Conservation (phyloP, 225 moss, liverwort and hornwort genomes). For the Antitrichia curtipendula region DNA sequence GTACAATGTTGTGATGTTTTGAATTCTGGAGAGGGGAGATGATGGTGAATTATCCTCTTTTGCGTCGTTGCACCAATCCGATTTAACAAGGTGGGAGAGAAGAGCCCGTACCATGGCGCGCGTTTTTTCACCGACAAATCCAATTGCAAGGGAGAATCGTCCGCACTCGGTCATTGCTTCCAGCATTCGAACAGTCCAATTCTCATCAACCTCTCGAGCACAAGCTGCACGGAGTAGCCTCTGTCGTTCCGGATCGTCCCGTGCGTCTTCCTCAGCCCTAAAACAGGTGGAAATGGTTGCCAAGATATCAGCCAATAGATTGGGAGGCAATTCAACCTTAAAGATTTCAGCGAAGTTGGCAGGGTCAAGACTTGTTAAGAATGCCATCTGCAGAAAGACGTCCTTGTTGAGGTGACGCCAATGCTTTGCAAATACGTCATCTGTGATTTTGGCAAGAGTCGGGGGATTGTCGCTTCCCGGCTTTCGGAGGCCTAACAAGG, state of each 20-base stretch:
- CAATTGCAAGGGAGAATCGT: constrained; percentile 43
- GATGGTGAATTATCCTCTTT: neutral
- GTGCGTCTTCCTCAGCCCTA: neutral
- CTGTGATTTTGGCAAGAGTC: neutral
- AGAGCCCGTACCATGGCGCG: constrained; percentile 4
- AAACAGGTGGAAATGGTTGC: constrained; percentile 22
- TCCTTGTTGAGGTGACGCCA: constrained; percentile 42
- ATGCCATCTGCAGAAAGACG: constrained; percentile 7
- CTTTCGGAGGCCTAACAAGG: neutral
- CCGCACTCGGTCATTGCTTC: constrained; percentile 36
- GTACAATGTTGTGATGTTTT: neutral
- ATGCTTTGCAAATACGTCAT: constrained; percentile 26
- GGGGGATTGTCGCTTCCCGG: neutral
- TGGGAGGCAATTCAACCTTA: constrained; percentile 63
- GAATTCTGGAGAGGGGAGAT: neutral
- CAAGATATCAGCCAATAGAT: constrained; percentile 37
- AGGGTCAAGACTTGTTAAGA: constrained; percentile 27
- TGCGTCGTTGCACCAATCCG: neutral
- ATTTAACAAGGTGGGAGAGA: neutral
- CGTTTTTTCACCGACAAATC: constrained; percentile 22
- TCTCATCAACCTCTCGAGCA: neutral
- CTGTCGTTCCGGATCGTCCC: neutral
- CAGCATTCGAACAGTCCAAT: constrained; percentile 32
- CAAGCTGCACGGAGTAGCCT: neutral
- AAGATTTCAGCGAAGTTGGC: constrained; percentile 24